phyloP scores from a whole-genome alignment of 352 stramenopile species.

The Phytophthora sojae region DNA sequence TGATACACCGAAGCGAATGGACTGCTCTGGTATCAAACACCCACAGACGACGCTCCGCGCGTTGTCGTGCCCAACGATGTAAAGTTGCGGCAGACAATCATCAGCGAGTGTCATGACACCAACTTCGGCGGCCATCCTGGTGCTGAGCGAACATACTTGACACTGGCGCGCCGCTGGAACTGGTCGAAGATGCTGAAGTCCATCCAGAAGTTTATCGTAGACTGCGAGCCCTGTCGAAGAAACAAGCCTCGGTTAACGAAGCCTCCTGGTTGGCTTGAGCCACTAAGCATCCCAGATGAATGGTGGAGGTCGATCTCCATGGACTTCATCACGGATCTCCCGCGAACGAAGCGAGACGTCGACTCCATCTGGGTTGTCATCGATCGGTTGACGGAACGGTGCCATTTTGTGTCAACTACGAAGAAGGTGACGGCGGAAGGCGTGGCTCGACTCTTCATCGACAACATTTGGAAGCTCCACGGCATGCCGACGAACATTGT shows the following conservation, averaged over 20 bases:
- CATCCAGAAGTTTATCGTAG: slow-evolving; percentile 8
- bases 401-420: not conserved
- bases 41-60: no score
- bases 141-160: not conserved
- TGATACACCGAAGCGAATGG: no score
- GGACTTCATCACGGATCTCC: slow-evolving; percentile 17
- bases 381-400: slow-evolving; percentile 14
- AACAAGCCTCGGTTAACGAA: not conserved
- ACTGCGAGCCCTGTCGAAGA: not conserved
- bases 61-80: no score
- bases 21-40: no score
- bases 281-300: slow-evolving; percentile 15
- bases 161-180: slow-evolving; percentile 7
- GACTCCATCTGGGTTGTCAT: slow-evolving; percentile 16
- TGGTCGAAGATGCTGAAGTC: slow-evolving; percentile 17
- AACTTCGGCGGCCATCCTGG: no score
- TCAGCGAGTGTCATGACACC: no score
- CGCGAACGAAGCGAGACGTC: not conserved
- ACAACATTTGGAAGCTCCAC: no score
- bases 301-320: slow-evolving; percentile 12
- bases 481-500: no score
- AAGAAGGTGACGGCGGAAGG: slow-evolving; percentile 8
- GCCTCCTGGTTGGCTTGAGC: not conserved
- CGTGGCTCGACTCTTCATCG: no score
- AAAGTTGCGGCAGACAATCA: no score